A percentile compares a stretch with the other conserved stretches of the same genome.
phyloP scores from a whole-genome alignment of 169 alveolate genomes.

The Plasmodium fragile region DNA sequence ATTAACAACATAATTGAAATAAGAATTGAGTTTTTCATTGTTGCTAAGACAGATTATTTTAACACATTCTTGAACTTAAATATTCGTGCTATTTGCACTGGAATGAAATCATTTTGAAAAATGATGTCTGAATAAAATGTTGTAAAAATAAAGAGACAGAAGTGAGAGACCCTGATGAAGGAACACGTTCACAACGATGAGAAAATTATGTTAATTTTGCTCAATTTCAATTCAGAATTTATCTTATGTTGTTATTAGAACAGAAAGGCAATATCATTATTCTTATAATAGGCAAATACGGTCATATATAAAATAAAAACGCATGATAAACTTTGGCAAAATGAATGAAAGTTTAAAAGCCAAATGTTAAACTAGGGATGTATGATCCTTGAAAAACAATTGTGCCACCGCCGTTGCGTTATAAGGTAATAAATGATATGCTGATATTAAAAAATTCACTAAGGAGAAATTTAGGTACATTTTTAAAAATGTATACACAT shows the following conservation, averaged over 20 bases:
- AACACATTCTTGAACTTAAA: neutral
- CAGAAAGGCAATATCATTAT: neutral
- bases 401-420: neutral
- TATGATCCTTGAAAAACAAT: neutral
- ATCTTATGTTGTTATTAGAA: neutral
- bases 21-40: neutral
- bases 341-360: neutral
- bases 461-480: neutral
- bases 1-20: neutral
- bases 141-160: conserved; percentile 2
- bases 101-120: neutral
- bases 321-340: neutral
- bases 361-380: neutral
- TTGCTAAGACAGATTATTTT: neutral
- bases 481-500: conserved; percentile 7
- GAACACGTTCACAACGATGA: neutral
- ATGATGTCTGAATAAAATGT: neutral
- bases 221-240: neutral
- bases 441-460: neutral
- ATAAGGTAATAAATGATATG: neutral
- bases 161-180: neutral
- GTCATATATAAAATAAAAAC: neutral
- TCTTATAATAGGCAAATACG: neutral
- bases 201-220: neutral
- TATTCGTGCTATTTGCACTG: neutral